Conservation (phyloP, 208 protist species). For the Leishmania turanica region DNA sequence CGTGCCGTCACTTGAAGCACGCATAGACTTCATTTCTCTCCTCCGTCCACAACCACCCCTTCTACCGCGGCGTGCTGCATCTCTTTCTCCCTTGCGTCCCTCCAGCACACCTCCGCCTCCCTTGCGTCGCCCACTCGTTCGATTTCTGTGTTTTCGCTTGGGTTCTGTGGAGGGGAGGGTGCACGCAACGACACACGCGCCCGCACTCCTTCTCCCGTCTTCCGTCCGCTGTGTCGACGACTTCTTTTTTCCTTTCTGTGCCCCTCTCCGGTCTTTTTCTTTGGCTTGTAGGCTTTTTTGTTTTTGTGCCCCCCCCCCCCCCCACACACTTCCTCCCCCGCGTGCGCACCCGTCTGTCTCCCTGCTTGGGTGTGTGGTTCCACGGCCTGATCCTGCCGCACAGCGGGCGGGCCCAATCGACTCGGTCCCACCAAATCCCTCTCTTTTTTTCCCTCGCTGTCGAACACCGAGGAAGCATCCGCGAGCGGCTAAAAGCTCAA, state of each 20-base stretch:
- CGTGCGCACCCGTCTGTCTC: not conserved
- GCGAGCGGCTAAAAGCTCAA: not conserved
- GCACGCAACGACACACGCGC: not conserved
- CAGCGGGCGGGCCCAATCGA: no score
- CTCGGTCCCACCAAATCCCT: not conserved
- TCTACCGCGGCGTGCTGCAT: not conserved
- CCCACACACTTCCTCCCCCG: no score
- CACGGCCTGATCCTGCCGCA: no score
- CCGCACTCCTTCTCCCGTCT: not conserved
- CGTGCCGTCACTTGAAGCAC: not conserved
- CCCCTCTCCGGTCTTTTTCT: not conserved
- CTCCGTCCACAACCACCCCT: not conserved
- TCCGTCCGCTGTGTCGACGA: not conserved
- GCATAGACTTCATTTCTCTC: not conserved
- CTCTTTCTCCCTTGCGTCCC: not conserved
- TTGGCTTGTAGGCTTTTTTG: not conserved
- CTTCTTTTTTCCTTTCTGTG: not conserved
- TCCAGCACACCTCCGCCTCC: not conserved
- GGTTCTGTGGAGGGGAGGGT: not conserved
- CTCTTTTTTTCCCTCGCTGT: not conserved
- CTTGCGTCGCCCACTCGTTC: not conserved
- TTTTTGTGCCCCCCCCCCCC: not conserved
- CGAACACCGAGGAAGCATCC: not conserved
- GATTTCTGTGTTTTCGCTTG: not conserved
- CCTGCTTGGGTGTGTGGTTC: not conserved